These are phyloP conservation scores for Pterocarpus santalinus DNA, from an alignment of 306 rosid genomes.

Conservation along the genomic window DNA sequence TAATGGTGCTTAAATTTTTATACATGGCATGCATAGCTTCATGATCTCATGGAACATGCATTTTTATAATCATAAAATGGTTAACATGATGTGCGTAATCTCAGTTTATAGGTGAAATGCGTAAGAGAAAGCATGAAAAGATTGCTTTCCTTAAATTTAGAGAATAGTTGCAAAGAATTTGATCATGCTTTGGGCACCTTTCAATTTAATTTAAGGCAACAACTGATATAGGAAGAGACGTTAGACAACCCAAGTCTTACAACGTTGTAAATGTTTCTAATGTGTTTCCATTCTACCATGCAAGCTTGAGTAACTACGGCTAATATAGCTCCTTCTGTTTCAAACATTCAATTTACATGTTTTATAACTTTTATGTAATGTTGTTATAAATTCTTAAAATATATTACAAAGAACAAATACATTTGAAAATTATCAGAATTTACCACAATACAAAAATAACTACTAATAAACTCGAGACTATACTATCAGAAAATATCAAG, in stretches of 20 bases:
- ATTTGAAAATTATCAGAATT: background rate
- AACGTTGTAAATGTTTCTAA: background rate
- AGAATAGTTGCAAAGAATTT: constrained; percentile 34
- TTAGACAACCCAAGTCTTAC: constrained; percentile 26
- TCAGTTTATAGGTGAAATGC: constrained; percentile 6
- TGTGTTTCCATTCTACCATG: background rate
- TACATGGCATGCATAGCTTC: constrained; percentile 8
- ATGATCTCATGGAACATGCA: constrained; percentile 21
- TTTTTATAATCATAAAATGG: background rate
- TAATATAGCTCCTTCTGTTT: background rate
- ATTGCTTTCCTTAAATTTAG: constrained; percentile 46
- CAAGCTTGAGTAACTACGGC: background rate
- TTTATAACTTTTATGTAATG: too few relatives aligned
- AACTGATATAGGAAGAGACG: constrained; percentile 19
- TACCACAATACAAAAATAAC: background rate
- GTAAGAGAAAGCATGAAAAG: constrained; percentile 38
- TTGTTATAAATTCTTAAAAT: too few relatives aligned
- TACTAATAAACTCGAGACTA: too few relatives aligned
- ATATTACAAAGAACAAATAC: background rate
- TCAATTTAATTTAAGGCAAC: constrained; percentile 29
- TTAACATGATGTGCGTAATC: constrained; percentile 7
- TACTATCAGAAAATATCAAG: too few relatives aligned
- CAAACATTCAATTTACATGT: background rate
- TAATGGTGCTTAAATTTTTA: background rate
- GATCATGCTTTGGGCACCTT: constrained; percentile 47